Evolutionary conservation across 2,329 filamentous ascomycete genomes (phyloP), one percentile per base, ranked within the genome.

Genomic region (Talaromyces pinophilus): DNA sequence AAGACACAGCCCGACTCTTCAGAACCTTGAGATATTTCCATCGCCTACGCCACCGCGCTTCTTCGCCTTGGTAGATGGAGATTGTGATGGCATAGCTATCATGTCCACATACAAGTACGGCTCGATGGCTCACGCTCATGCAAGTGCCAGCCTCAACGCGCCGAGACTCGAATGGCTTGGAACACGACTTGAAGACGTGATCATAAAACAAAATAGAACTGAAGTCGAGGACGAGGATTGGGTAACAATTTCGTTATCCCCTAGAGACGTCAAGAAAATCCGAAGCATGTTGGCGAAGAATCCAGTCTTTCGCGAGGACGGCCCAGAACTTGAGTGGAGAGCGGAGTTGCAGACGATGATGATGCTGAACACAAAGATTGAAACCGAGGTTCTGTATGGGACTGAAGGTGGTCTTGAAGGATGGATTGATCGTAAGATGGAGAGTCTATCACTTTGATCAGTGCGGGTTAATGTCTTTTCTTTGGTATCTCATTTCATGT

Each of bases 61-160:
- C 62, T 85, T 83, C 67, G 83, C 81, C 1, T 78, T 90, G 1
- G 82, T 87, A 25, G 87, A 90, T 69, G 82, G 82, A 60, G 87
- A 90, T 71, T 87, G 87, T 0, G 86, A 90, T 70, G 87, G 87
- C 2, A 80, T 90, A 67, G 82, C 82, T 11, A 89, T 90, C 61
- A 79, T 88, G 73, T 86, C 84, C 15, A 88, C 83, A 7, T 90
- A 89, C 79, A 87, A 86, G 70, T 81, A 88, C 71, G 86, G 87
- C 28, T 89, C 87, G 1, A 77, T 80, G 63, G 81, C 82, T 8
- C 81, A 87, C 33, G 78, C 82, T 5, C 84, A 87, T 68, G 85
- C 89, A 70, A 83, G 82, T 65, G 75, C 76, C 6, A 72, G 75
- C 30, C 75, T 82, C n/a, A 79, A 76, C 40, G 75, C 85, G 6